Percentiles rank a stretch among this genome's conserved stretches.
Evolutionary conservation across 23 red algal species (phyloP).

Genomic region (Rhodosorus marinus): DNA sequence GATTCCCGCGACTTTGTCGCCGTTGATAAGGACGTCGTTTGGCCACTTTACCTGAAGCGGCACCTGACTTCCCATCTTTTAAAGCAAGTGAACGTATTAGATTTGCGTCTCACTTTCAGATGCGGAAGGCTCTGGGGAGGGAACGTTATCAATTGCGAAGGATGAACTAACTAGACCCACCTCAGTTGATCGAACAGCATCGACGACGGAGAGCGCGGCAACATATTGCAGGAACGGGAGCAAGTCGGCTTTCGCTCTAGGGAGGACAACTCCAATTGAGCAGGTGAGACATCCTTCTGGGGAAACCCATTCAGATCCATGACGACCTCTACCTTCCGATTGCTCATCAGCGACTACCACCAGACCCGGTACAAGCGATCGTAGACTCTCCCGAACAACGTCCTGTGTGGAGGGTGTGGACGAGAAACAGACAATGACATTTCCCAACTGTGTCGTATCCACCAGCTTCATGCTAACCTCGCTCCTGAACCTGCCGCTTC

Average conservation of each 20-base stretch:
- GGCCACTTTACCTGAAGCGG: neutral
- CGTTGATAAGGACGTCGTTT: neutral
- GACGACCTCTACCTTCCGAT: neutral
- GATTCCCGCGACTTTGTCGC: neutral
- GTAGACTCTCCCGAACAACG: too few relatives aligned
- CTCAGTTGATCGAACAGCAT: neutral
- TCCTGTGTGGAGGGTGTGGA: too few relatives aligned
- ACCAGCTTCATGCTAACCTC: too few relatives aligned
- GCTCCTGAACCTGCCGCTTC: too few relatives aligned
- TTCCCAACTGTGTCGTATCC: too few relatives aligned
- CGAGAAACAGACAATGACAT: too few relatives aligned
- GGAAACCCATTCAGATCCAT: neutral
- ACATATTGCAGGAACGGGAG: neutral
- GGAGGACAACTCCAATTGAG: neutral
- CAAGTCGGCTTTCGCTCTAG: neutral
- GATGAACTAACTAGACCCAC: too few relatives aligned
- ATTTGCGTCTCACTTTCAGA: too few relatives aligned
- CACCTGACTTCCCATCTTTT: neutral
- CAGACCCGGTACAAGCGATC: too few relatives aligned
- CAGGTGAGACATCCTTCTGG: neutral
- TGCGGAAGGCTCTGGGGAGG: too few relatives aligned
- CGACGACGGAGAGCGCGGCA: neutral
- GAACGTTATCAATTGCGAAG: too few relatives aligned
- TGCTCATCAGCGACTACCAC: too few relatives aligned
- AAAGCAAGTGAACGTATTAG: neutral